Evolutionary conservation across 768 basidiomycete genomes (phyloP).

Genomic region (Podaxis sp.): DNA sequence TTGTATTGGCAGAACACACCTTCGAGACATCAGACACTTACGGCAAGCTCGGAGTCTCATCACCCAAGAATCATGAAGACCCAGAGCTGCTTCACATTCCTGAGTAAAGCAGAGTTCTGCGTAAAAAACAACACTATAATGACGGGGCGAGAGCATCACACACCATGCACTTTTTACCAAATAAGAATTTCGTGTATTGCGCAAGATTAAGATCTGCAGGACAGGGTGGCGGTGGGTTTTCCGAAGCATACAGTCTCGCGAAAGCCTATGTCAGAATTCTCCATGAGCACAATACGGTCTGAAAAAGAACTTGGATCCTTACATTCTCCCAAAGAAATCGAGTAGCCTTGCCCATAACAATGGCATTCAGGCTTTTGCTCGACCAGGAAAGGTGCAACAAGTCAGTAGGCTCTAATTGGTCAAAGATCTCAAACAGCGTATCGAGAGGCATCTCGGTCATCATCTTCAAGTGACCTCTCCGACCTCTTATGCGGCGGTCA

Average conservation of each 20-base stretch:
- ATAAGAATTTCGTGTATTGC: slow-evolving; percentile 37
- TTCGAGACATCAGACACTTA: neutral
- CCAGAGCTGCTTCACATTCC: neutral
- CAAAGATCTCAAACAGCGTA: slow-evolving; percentile 38
- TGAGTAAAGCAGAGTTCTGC: neutral
- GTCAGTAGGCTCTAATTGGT: slow-evolving; percentile 38
- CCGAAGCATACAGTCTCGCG: slow-evolving; percentile 16
- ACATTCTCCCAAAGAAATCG: slow-evolving; percentile 34
- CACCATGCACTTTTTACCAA: slow-evolving; percentile 20
- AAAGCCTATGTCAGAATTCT: slow-evolving; percentile 22
- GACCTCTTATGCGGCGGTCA: slow-evolving; percentile 16
- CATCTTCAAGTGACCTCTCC: slow-evolving; percentile 23
- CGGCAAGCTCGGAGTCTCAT: neutral
- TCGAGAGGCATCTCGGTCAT: slow-evolving; percentile 36
- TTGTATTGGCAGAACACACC: neutral
- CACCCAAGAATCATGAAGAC: neutral
- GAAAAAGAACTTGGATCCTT: neutral
- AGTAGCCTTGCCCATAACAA: slow-evolving; percentile 28
- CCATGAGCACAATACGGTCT: neutral
- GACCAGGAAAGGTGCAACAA: slow-evolving; percentile 40
- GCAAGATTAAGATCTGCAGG: slow-evolving; percentile 31
- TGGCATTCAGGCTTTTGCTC: slow-evolving; percentile 31
- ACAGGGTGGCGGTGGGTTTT: slow-evolving; percentile 22
- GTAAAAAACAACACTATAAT: neutral
- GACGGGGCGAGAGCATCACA: neutral